Evolutionary conservation across 371 early-diverging fungal genomes (phyloP).

Genomic region (Apophysomyces trapeziformis): DNA sequence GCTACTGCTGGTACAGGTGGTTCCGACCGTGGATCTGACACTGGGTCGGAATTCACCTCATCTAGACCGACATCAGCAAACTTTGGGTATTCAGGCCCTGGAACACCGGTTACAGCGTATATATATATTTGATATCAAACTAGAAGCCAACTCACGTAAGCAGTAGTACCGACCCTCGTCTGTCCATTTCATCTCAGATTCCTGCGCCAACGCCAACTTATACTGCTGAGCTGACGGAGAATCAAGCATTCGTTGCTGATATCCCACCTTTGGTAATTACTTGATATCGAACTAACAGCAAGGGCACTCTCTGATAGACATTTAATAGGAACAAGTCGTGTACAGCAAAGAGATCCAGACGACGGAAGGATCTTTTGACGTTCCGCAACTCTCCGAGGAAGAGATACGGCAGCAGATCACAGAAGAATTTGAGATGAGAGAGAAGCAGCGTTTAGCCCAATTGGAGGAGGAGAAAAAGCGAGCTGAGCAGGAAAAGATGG

Average conservation of each 20-base stretch:
- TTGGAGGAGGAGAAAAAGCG: slow-evolving; percentile 65
- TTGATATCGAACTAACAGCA: neutral
- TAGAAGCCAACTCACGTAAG: neutral
- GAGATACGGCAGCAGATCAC: slow-evolving; percentile 63
- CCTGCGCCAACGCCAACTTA: slow-evolving; percentile 31
- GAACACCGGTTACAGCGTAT: slow-evolving; percentile 53
- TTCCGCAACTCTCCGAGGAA: slow-evolving; percentile 61
- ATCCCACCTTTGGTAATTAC: slow-evolving; percentile 75
- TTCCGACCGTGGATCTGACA: slow-evolving; percentile 56
- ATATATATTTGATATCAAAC: neutral
- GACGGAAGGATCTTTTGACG: slow-evolving; percentile 63
- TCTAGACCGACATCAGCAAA: slow-evolving; percentile 48
- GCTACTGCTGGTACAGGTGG: slow-evolving; percentile 44
- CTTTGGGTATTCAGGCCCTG: slow-evolving; percentile 47
- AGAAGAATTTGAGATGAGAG: slow-evolving; percentile 64
- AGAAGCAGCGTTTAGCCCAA: slow-evolving; percentile 59
- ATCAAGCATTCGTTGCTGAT: slow-evolving; percentile 77
- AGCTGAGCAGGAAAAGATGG: slow-evolving; percentile 55
- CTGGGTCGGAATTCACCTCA: slow-evolving; percentile 56
- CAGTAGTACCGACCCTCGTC: slow-evolving; percentile 31
- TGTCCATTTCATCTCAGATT: slow-evolving; percentile 40
- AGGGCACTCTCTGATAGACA: neutral
- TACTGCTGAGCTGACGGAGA: slow-evolving; percentile 64
- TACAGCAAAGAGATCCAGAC: slow-evolving; percentile 94
- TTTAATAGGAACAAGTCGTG: slow-evolving; percentile 76